Evolutionary conservation across 2,329 filamentous ascomycete genomes (phyloP), one percentile per base, ranked within the genome.

Genomic region (Apiospora malaysiana): DNA sequence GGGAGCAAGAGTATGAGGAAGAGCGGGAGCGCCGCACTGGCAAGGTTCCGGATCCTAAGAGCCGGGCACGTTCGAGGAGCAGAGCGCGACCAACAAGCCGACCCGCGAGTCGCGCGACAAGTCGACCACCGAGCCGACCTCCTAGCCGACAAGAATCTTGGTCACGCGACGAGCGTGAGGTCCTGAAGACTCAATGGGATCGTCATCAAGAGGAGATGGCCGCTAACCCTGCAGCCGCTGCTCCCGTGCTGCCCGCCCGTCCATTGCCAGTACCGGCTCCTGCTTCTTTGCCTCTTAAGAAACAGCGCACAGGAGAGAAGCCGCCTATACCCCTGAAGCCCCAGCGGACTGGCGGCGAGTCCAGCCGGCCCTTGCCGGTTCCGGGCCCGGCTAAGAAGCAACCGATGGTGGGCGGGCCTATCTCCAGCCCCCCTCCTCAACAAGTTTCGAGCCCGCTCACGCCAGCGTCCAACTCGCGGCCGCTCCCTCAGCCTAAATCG

Each of bases 91-190:
- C 84, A 8, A 83, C 88, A 78, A 81, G 88, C 81, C 81, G 91
- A 77, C 56, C 56, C 7, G 56, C 27, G 9, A 63, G 56, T 40
- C 56, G 56, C 56, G 32, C 56, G 4, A 63, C 56, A 21, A 63
- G 56, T n/a, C 73, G 83, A 69, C 77, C 84, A 7, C 83, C 88
- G 78, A 81, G 88, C 81, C 81, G 91, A 77, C 83, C 84, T 6
- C 84, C 88, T 78, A 81, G 88, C 81, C 81, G 91, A 77, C 83
- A 91, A 79, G 82, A 93, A 79, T 86, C 92, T 73, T 93, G 90
- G 89, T 81, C 88, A 73, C 82, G 82, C 70, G 88, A 91, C 74
- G 91, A 93, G 79, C 87, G 88, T 63, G 90, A 92, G 65, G 87
- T 89, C 63, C 82, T 93, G 21, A 87, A 87, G 37, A 87, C 88